Evolutionary conservation across 805 yeast genomes (phyloP).

Genomic region (Lipomyces kockii): DNA sequence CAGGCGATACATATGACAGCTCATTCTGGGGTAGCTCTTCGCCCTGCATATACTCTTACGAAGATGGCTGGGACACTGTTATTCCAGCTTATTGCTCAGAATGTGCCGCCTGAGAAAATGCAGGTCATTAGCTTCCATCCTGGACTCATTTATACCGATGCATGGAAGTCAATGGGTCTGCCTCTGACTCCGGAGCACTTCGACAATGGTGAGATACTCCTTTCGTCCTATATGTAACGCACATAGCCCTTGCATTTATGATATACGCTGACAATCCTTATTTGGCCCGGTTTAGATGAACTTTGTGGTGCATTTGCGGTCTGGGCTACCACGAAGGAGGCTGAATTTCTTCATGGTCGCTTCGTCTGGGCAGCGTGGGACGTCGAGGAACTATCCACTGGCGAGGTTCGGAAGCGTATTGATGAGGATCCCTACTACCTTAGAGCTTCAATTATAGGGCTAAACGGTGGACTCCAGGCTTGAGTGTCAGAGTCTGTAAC

Average conservation of each 20-base stretch:
- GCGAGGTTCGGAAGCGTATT: conserved; percentile 5
- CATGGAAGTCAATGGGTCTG: background rate
- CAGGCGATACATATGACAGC: background rate
- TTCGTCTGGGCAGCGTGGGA: conserved; percentile 3
- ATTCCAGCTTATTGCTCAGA: conserved; percentile 7
- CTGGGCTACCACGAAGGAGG: conserved; percentile 7
- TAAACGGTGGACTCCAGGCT: conserved; percentile 3
- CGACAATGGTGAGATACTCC: conserved; percentile 10
- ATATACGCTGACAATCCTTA: conserved; percentile 4
- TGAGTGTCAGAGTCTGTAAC: background rate
- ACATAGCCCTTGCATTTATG: no score
- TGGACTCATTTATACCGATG: background rate
- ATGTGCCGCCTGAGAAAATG: background rate
- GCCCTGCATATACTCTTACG: conserved; percentile 5
- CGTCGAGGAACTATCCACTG: conserved; percentile 8
- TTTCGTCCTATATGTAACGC: background rate
- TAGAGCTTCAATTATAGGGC: conserved; percentile 3
- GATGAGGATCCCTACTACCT: conserved; percentile 7
- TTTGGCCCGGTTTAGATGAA: background rate
- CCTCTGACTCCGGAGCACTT: background rate
- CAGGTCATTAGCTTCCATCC: conserved; percentile 5
- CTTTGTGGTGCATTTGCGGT: conserved; percentile 5
- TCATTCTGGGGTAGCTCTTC: conserved; percentile 5
- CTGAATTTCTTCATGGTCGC: conserved; percentile 3
- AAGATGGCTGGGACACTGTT: conserved; percentile 9